Conservation (phyloP, 2,329 filamentous ascomycete species). For the Apiospora hydei region DNA sequence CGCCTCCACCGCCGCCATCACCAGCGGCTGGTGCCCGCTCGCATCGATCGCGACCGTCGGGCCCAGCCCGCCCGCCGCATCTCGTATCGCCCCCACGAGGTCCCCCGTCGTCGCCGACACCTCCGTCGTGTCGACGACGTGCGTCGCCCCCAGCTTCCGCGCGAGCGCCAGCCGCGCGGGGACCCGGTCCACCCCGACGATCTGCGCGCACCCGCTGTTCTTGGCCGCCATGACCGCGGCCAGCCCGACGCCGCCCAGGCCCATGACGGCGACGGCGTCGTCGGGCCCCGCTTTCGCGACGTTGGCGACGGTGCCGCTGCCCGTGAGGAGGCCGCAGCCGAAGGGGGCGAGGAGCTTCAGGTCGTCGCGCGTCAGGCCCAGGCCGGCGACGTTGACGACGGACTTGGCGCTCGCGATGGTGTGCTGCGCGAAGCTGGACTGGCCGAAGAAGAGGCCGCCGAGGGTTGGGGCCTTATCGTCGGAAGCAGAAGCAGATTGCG, state of each 20-base stretch:
- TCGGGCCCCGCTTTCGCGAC: slow-evolving; percentile 24
- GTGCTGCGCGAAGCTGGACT: slow-evolving; percentile 28
- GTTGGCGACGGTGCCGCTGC: slow-evolving; percentile 27
- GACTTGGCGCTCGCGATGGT: slow-evolving; percentile 26
- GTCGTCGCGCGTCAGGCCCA: slow-evolving; percentile 25
- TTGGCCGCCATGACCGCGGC: slow-evolving; percentile 28
- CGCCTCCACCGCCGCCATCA: slow-evolving; percentile 51
- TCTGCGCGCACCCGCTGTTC: slow-evolving; percentile 23
- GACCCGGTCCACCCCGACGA: slow-evolving; percentile 63
- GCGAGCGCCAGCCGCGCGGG: slow-evolving; percentile 72
- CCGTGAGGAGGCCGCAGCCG: slow-evolving; percentile 27
- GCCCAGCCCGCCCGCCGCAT: slow-evolving; percentile 56
- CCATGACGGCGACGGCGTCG: slow-evolving; percentile 27
- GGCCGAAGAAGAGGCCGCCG: slow-evolving; percentile 42
- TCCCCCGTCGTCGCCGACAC: slow-evolving; percentile 43
- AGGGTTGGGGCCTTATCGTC: slow-evolving; percentile 43
- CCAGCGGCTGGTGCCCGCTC: slow-evolving; percentile 49
- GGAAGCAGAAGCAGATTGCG: slow-evolving; percentile 36
- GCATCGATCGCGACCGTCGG: slow-evolving; percentile 57
- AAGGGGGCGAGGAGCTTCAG: slow-evolving; percentile 27
- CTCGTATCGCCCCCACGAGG: slow-evolving; percentile 53
- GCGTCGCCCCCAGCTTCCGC: slow-evolving; percentile 68
- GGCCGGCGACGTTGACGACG: slow-evolving; percentile 25
- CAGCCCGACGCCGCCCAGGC: slow-evolving; percentile 28
- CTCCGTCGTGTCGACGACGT: slow-evolving; percentile 44